phyloP scores from a whole-genome alignment of 164 flowering plant genomes.

The Nymphaea thermarum region DNA sequence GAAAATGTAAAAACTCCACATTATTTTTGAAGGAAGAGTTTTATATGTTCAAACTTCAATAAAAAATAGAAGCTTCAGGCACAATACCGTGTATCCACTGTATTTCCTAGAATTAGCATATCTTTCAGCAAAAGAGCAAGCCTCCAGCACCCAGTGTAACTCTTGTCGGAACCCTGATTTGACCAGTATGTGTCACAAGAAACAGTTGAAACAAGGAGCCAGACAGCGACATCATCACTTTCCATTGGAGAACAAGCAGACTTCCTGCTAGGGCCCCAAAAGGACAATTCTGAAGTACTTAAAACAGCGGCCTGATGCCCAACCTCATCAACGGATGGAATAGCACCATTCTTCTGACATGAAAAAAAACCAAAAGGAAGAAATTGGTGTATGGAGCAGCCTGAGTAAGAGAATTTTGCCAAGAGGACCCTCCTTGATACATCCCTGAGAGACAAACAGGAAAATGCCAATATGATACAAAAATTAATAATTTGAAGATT shows the following conservation, averaged over 20 bases:
- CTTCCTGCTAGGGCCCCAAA: conserved; percentile 14
- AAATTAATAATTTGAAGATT: neutral
- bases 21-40: neutral
- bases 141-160: conserved; percentile 45
- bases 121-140: conserved; percentile 58
- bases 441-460: conserved; percentile 49
- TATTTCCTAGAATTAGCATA: conserved; percentile 40
- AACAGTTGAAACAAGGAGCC: conserved; percentile 57
- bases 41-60: neutral
- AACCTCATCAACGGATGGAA: conserved; percentile 12
- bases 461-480: neutral
- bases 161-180: conserved; percentile 9
- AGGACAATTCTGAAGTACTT: conserved; percentile 30
- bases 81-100: conserved; percentile 61
- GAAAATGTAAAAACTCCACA: too few relatives aligned
- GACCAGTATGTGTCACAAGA: conserved; percentile 23
- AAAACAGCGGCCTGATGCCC: conserved; percentile 25
- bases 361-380: conserved; percentile 47
- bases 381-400: conserved; percentile 27
- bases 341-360: conserved; percentile 26
- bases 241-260: conserved; percentile 14
- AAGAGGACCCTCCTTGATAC: conserved; percentile 36
- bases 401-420: conserved; percentile 52
- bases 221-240: conserved; percentile 42
- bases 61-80: neutral